phyloP scores from a whole-genome alignment of 768 basidiomycete genomes.

The Boletus patriciae region DNA sequence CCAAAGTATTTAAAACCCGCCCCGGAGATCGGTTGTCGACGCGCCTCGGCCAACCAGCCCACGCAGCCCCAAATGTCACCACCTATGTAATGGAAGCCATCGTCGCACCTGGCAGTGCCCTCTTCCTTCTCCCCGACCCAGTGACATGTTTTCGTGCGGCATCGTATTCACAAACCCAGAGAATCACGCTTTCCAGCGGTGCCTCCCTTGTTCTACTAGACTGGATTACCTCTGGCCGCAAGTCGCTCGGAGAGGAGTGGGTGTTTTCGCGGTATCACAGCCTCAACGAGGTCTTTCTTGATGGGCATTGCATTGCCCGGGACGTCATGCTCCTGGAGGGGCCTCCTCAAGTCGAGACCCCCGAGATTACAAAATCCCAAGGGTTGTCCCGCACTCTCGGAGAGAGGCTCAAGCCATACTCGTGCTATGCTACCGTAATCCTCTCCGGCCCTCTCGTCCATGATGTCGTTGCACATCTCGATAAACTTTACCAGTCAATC shows the following conservation, averaged over 20 bases:
- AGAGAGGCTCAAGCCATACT: slow-evolving; percentile 73
- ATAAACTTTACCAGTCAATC: slow-evolving; percentile 48
- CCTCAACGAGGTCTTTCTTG: slow-evolving; percentile 76
- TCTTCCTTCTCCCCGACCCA: slow-evolving; percentile 88
- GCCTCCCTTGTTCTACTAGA: slow-evolving; percentile 79
- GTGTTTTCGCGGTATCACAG: slow-evolving; percentile 82
- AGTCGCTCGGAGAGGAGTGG: slow-evolving; percentile 86
- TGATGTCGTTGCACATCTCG: slow-evolving; percentile 48
- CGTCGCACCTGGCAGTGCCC: slow-evolving; percentile 50
- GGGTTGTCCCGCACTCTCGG: slow-evolving; percentile 49
- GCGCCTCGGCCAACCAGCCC: slow-evolving; percentile 21
- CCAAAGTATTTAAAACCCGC: slow-evolving; percentile 90
- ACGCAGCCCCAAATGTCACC: slow-evolving; percentile 38
- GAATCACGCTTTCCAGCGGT: slow-evolving; percentile 59
- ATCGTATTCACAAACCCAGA: slow-evolving; percentile 81
- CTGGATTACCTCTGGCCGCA: slow-evolving; percentile 90
- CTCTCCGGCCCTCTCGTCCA: slow-evolving; percentile 68
- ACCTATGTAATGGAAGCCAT: slow-evolving; percentile 61
- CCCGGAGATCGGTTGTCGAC: slow-evolving; percentile 57
- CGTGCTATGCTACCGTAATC: slow-evolving; percentile 87
- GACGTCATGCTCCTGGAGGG: slow-evolving; percentile 79
- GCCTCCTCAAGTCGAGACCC: slow-evolving; percentile 5
- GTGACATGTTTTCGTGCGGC: slow-evolving; percentile 90
- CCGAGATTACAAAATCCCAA: slow-evolving; percentile 9
- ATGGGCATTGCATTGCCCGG: slow-evolving; percentile 62